Conservation (phyloP, 2,329 filamentous ascomycete species). For the Zopfia rhizophila region DNA sequence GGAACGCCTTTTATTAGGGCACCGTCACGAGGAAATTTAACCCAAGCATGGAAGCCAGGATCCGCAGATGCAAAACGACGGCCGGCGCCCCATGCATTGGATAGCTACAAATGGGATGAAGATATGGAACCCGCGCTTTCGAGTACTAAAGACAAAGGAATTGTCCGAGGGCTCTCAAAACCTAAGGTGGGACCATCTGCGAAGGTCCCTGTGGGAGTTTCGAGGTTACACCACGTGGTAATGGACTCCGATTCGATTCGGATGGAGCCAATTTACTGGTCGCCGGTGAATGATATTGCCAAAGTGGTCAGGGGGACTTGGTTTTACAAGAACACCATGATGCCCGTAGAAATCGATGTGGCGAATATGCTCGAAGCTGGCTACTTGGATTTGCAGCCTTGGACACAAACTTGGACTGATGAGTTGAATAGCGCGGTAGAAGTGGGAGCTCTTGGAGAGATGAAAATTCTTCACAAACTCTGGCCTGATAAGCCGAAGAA, state of each 20-base stretch:
- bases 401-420: slow-evolving; percentile 92
- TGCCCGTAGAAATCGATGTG: slow-evolving; percentile 83
- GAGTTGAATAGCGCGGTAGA: slow-evolving; percentile 91
- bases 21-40: slow-evolving; percentile 54
- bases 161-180: slow-evolving; percentile 31
- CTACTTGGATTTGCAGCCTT: slow-evolving; percentile 85
- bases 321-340: slow-evolving; percentile 98
- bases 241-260: slow-evolving; percentile 70
- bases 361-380: slow-evolving; percentile 94
- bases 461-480: slow-evolving; percentile 85
- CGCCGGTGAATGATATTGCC: slow-evolving; percentile 87
- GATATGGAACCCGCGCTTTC: slow-evolving; percentile 47
- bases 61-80: slow-evolving; percentile 38
- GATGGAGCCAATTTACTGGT: slow-evolving; percentile 99
- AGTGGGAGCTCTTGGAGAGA: slow-evolving; percentile 87
- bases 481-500: slow-evolving; percentile 77
- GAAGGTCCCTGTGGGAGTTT: slow-evolving; percentile 85
- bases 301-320: slow-evolving; percentile 87
- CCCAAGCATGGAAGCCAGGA: slow-evolving; percentile 34
- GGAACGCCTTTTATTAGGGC: slow-evolving; percentile 64
- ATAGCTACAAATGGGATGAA: slow-evolving; percentile 63
- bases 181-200: slow-evolving; percentile 51
- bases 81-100: slow-evolving; percentile 52
- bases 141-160: slow-evolving; percentile 41
- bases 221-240: slow-evolving; percentile 88